phyloP scores from a whole-genome alignment of 495 filamentous ascomycete species.

The Annulohypoxylon bovei region DNA sequence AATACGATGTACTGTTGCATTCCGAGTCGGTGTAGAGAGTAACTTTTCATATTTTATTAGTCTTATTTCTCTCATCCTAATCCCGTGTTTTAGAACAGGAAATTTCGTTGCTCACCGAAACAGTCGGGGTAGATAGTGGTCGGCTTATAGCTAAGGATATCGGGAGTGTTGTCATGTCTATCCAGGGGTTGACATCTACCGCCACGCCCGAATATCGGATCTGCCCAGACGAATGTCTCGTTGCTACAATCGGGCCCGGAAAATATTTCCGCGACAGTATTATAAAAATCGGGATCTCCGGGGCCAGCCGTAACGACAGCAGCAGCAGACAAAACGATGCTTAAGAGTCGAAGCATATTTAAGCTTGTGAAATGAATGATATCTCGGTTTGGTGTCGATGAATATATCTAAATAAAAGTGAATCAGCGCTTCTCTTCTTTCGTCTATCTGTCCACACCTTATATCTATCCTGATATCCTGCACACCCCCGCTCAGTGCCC shows the following conservation, averaged over 20 bases:
- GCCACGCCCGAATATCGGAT: conserved; percentile 34
- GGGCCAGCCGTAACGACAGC: neutral
- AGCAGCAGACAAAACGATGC: neutral
- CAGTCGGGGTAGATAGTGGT: conserved; percentile 33
- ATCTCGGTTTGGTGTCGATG: neutral
- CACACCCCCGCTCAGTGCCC: neutral
- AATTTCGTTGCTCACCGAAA: neutral
- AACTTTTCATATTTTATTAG: conserved; percentile 9
- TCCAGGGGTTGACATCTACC: conserved; percentile 36
- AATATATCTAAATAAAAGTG: neutral
- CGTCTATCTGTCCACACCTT: neutral
- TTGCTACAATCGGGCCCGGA: conserved; percentile 25
- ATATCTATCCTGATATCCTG: neutral
- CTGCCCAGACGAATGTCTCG: conserved; percentile 32
- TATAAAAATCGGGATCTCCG: conserved; percentile 34
- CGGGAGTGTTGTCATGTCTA: conserved; percentile 32
- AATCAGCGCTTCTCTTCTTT: neutral
- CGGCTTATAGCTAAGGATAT: conserved; percentile 34
- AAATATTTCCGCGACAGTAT: conserved; percentile 31
- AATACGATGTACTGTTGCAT: conserved; percentile 24
- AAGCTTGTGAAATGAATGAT: neutral
- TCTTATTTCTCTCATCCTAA: neutral
- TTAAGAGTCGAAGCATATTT: conserved; percentile 10
- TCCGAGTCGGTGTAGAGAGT: conserved; percentile 31
- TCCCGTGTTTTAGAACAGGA: neutral